Evolutionary conservation across 257 asterid species (phyloP).

Genomic region (Solanum acaule): DNA sequence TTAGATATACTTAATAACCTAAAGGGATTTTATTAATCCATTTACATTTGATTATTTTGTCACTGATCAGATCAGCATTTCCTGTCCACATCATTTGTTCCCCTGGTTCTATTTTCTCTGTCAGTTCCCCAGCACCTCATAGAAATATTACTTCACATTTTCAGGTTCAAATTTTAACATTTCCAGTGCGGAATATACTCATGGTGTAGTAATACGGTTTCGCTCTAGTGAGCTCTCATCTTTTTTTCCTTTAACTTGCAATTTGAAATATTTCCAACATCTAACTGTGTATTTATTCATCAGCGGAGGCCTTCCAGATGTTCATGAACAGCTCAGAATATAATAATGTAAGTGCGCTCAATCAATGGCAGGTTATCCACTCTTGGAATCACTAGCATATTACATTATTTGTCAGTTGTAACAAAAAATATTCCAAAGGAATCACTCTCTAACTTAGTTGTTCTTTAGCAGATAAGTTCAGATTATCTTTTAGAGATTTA

Average conservation of each 20-base stretch:
- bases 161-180: conserved; percentile 43
- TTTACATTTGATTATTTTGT: not conserved
- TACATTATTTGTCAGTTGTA: not conserved
- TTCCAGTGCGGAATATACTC: conserved; percentile 42
- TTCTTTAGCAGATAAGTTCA: not conserved
- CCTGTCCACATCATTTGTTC: not conserved
- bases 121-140: not conserved
- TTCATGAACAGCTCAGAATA: conserved; percentile 63
- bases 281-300: conserved; percentile 10
- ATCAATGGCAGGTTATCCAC: not conserved
- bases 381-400: not conserved
- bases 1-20: not conserved
- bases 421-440: not conserved
- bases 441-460: not conserved
- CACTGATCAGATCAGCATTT: not conserved
- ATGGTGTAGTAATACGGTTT: conserved; percentile 55
- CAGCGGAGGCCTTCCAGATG: conserved; percentile 65
- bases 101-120: not conserved
- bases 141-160: not conserved
- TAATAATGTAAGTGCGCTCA: conserved; percentile 29
- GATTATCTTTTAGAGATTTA: not conserved
- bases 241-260: not conserved
- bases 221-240: conserved; percentile 52
- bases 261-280: not conserved
- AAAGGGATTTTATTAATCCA: not conserved